Evolutionary conservation across 352 stramenopile genomes (phyloP), one percentile per base, ranked within the genome.

Genomic region (Phytopythium oedochilum): DNA sequence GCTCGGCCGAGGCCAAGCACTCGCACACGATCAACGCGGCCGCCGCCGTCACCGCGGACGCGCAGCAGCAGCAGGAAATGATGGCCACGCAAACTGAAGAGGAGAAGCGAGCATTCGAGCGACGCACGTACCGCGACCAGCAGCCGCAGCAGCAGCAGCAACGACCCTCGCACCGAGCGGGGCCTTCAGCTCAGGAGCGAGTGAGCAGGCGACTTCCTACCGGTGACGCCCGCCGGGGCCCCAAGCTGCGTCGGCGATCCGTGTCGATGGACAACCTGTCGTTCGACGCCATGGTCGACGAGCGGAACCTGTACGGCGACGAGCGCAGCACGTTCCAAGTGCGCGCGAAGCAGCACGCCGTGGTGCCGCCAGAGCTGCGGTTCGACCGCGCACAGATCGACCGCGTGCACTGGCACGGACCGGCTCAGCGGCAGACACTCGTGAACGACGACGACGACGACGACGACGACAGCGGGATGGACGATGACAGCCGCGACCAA

Each of bases 1-100:
- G 84, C 57, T 91, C 84, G 9, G 80, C 78, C 3, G 79, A 86
- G 26, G 79, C 82, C 3, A 78, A 84, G 26, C 71, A 73, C 36
- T 84, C 73, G 54, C 79, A 90, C 45, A 69, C 63, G 61, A 40
- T 71, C 61, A 23, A 57, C 56, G 12, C 64, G 48, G 35, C 64
- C 59, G 3, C 56, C 60, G 28, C 67, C 51, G 17, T 66, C 45
- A 25, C 54, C 55, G 43, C 43, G 0, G 3, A 49, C 25, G 55
- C 68, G 14, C 60, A 34, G 23, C 36, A 40, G 20, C 6, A 31
- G 2, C 34, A 53, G 10, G 61, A 60, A n/a, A 61, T 57, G 18
- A 26, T 53, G 0, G 54, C 35, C 25, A 70, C 60, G 20, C 58
- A n/a, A 18, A 35, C 68, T 44, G 55, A 69, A 26, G 61, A 66